Conservation (phyloP, 1,139 yeast species). For the Debaryomyces udenii region DNA sequence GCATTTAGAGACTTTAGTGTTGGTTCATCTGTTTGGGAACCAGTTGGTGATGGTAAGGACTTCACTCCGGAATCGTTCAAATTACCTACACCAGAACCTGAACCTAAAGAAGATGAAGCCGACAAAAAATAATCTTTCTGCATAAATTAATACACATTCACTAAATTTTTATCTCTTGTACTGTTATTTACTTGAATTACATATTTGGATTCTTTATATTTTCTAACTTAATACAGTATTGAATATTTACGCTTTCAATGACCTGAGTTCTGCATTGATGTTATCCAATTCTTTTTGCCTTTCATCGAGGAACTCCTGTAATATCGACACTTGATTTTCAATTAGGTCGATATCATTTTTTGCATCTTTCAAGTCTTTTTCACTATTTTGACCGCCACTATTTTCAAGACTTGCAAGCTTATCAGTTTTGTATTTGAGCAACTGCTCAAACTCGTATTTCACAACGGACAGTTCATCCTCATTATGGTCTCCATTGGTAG, state of each 20-base stretch:
- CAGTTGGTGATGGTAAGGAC: conserved; percentile 86
- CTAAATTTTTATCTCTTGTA: conserved; percentile 4
- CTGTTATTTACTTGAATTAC: conserved; percentile 1
- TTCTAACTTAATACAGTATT: conserved; percentile 4
- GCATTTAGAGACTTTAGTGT: conserved; percentile 91
- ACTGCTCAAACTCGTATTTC: conserved; percentile 79
- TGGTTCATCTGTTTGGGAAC: conserved; percentile 91
- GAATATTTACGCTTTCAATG: conserved; percentile 18
- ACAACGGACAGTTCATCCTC: conserved; percentile 33
- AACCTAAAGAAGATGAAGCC: conserved; percentile 54
- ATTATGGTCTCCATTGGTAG: conserved; percentile 30
- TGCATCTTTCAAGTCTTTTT: conserved; percentile 43
- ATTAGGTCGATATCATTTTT: conserved; percentile 64
- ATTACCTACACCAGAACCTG: conserved; percentile 82
- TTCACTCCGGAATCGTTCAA: conserved; percentile 79
- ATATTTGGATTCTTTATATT: conserved; percentile 1
- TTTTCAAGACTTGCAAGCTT: conserved; percentile 19
- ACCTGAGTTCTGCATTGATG: conserved; percentile 47
- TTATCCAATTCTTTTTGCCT: conserved; percentile 54
- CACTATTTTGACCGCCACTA: conserved; percentile 14
- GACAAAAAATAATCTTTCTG: conserved; percentile 26
- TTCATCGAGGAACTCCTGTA: conserved; percentile 56
- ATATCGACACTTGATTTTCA: conserved; percentile 62
- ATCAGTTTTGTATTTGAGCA: conserved; percentile 70
- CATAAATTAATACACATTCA: conserved; percentile 9